Evolutionary conservation across 1,139 yeast species (phyloP).

Genomic region (Zygoascus hellenicus): DNA sequence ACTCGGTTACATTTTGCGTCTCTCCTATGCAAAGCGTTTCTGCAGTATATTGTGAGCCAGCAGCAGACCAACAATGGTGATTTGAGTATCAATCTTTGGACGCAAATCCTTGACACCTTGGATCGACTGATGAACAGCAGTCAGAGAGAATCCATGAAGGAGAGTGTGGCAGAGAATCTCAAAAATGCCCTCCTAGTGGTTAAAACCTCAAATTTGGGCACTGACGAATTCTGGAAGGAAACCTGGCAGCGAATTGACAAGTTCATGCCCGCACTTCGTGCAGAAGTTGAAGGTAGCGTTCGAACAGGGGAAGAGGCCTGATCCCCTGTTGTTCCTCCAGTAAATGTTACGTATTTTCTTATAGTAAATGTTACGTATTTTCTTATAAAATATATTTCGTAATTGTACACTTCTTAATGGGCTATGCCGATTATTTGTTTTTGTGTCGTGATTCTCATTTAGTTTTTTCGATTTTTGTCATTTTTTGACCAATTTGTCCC

Average conservation of each 20-base stretch:
- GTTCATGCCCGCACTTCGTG: conserved; percentile 42
- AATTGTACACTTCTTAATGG: too few species aligned
- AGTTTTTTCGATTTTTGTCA: too few species aligned
- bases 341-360: too few species aligned
- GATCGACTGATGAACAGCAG: conserved; percentile 42
- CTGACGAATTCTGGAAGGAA: conserved; percentile 38
- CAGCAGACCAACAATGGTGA: conserved; percentile 29
- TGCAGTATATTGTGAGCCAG: conserved; percentile 46
- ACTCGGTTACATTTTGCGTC: conserved; percentile 65
- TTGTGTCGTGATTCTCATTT: too few species aligned
- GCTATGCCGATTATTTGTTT: too few species aligned
- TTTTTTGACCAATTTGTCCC: too few species aligned
- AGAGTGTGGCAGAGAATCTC: conserved; percentile 56
- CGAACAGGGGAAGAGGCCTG: too few species aligned
- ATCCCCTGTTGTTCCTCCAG: too few species aligned
- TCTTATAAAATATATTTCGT: too few species aligned
- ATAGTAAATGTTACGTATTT: too few species aligned
- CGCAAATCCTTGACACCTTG: conserved; percentile 43
- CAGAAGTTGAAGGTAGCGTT: conserved; percentile 17
- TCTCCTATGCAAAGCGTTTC: conserved; percentile 63
- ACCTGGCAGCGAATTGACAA: conserved; percentile 43
- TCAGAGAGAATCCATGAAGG: conserved; percentile 41
- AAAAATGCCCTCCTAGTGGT: conserved; percentile 52
- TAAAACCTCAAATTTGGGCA: conserved; percentile 36
- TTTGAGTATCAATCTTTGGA: conserved; percentile 34